Base-by-base conservation (phyloP, 805 yeast species). In the Yarrowia phangngaensis region DNA sequence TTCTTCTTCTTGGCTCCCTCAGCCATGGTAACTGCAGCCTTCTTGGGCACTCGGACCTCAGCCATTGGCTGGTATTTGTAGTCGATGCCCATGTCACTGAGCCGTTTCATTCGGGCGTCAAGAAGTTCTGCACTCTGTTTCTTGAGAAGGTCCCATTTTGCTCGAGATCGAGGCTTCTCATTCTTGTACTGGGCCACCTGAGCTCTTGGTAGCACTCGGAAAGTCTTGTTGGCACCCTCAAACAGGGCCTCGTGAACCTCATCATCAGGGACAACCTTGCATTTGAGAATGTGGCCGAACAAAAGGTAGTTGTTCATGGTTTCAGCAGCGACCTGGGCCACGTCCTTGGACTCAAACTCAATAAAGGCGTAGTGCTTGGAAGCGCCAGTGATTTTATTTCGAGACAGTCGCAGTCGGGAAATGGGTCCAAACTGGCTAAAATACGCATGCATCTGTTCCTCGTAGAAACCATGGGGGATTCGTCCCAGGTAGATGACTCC, bases 281-380 rank as follows among this genome's bases (percentile, higher is more conserved):
- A 89, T 66, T 84, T 82, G 58, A 92, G 70, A 54, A 89, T 75
- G 65, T 90, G 97, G 6, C 94, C 94, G 69, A 85, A 80, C 34
- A 92, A 63, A 54, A 92, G 73, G 60, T 92, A 92, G 68, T 92
- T 92, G 67, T 92, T 82, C 98, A 92, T 92, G 35, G 97, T 81
- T 56, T 92, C 97, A 53, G 84, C 84, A 3, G 96, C 98, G 53
- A 88, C 73, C 57, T 79, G 75, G 34, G 97, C 97, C 50, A 84
- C 94, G 38, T 80, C 85, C 28, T 64, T 62, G 49, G 78, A 73
- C 31, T 74, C 76, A 61, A 90, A 92, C 67, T 92, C 96, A 35
- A 92, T 70, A 65, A 86, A 90, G 6, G 88, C 97, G 65, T 80
- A 90, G 64, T 88, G 97, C 68, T 87, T 89, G 12, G 95, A 80